Evolutionary conservation across 129 eudicot genomes (phyloP).

Genomic region (Escallonia rubra): DNA sequence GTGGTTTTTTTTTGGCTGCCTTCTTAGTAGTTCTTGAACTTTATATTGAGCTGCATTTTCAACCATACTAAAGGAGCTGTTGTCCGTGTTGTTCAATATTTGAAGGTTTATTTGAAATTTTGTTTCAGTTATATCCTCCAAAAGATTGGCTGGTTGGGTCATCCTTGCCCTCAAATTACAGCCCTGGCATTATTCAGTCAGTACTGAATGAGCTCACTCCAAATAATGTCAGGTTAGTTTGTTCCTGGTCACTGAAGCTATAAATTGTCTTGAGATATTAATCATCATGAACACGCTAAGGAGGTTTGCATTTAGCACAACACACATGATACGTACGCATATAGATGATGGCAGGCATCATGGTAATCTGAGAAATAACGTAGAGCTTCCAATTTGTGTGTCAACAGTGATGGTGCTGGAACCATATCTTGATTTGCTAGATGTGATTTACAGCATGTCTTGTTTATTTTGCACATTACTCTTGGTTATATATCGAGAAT

Average conservation of each 20-base stretch:
- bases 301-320: not conserved
- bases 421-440: too few relatives aligned
- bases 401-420: too few relatives aligned
- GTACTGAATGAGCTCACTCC: slow-evolving; percentile 63
- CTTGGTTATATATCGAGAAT: too few relatives aligned
- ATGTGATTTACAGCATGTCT: too few relatives aligned
- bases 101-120: too few relatives aligned
- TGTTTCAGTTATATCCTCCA: slow-evolving; percentile 65
- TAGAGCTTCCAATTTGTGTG: not conserved
- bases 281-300: not conserved
- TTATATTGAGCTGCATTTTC: too few relatives aligned
- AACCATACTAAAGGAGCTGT: too few relatives aligned
- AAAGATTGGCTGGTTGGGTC: slow-evolving; percentile 91
- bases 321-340: too few relatives aligned
- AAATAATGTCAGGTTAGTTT: slow-evolving; percentile 65
- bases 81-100: too few relatives aligned
- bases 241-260: slow-evolving; percentile 3
- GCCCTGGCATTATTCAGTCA: slow-evolving; percentile 57
- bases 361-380: not conserved
- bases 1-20: not conserved
- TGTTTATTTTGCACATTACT: too few relatives aligned
- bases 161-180: slow-evolving; percentile 68
- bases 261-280: not conserved
- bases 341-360: not conserved
- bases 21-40: not conserved